Conservation (phyloP, 1,284 basidiomycete genomes). For the Ustilago sp. region DNA sequence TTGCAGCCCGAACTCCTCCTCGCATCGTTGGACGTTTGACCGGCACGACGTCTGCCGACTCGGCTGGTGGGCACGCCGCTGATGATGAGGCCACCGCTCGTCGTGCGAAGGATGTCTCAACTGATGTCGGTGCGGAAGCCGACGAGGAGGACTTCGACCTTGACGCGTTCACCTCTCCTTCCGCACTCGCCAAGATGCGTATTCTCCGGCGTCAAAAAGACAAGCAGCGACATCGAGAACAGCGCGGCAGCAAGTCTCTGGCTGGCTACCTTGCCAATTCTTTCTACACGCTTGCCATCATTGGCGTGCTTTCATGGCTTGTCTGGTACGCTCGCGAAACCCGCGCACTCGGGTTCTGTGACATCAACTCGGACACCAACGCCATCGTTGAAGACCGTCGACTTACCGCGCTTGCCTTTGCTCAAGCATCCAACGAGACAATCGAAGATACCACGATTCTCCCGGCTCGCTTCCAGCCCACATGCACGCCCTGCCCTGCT, state of each 20-base stretch:
- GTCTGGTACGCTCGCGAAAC: slow-evolving; percentile 62
- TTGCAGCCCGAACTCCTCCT: slow-evolving; percentile 46
- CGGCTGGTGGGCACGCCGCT: slow-evolving; percentile 22
- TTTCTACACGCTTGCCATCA: slow-evolving; percentile 5
- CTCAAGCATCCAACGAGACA: slow-evolving; percentile 36
- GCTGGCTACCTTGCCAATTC: slow-evolving; percentile 18
- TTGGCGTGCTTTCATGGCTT: slow-evolving; percentile 28
- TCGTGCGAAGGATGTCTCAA: not conserved
- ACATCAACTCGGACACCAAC: slow-evolving; percentile 46
- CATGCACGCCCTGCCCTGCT: slow-evolving; percentile 61
- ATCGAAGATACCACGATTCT: slow-evolving; percentile 37
- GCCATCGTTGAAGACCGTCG: slow-evolving; percentile 37
- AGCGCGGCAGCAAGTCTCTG: slow-evolving; percentile 10
- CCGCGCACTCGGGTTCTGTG: slow-evolving; percentile 60
- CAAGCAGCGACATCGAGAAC: slow-evolving; percentile 25
- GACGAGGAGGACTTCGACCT: slow-evolving; percentile 33
- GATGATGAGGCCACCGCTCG: slow-evolving; percentile 25
- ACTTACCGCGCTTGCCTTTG: slow-evolving; percentile 31
- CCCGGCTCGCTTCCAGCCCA: slow-evolving; percentile 38
- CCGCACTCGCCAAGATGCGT: slow-evolving; percentile 44
- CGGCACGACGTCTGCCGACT: slow-evolving; percentile 22
- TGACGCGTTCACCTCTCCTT: slow-evolving; percentile 36
- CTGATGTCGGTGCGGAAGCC: slow-evolving; percentile 8
- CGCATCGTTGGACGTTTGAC: slow-evolving; percentile 39
- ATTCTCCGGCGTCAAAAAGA: slow-evolving; percentile 29